Conservation (phyloP, 108 stramenopile species). For the Chaetoceros tenuissimus region DNA sequence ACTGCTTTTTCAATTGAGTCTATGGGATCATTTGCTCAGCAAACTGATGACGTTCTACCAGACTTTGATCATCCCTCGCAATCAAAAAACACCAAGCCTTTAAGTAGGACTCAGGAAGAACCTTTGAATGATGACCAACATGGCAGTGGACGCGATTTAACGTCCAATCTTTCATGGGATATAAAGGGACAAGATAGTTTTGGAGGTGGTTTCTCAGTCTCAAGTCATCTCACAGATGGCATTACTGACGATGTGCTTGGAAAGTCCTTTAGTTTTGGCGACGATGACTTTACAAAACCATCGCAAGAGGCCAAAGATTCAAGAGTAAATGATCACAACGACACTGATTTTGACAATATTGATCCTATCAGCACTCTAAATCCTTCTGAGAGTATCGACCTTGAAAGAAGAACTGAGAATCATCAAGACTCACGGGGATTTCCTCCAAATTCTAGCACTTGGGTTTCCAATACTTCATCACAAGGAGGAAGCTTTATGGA, state of each 20-base stretch:
- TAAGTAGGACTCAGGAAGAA: too few relatives aligned
- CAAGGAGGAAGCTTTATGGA: not conserved
- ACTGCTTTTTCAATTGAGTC: not conserved
- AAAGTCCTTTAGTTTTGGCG: not conserved
- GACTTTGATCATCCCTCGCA: too few relatives aligned
- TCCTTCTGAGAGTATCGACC: not conserved
- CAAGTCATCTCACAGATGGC: too few relatives aligned
- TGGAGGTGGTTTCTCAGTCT: conserved; percentile 16
- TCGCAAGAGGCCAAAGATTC: not conserved
- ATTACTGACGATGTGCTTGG: not conserved
- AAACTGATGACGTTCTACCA: too few relatives aligned
- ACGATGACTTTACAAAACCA: not conserved
- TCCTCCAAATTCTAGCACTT: not conserved
- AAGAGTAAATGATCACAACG: not conserved
- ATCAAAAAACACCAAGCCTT: too few relatives aligned
- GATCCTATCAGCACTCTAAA: not conserved
- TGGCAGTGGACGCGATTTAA: not conserved
- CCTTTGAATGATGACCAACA: too few relatives aligned
- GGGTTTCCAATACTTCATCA: not conserved
- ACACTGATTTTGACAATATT: not conserved
- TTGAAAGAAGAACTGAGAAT: too few relatives aligned
- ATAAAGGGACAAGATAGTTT: conserved; percentile 53
- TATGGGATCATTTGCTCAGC: not conserved
- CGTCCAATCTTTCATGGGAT: conserved; percentile 47
- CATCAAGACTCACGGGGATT: not conserved